Evolutionary conservation across 2,329 filamentous ascomycete species (phyloP).

Genomic region (Diaporthe sp.): DNA sequence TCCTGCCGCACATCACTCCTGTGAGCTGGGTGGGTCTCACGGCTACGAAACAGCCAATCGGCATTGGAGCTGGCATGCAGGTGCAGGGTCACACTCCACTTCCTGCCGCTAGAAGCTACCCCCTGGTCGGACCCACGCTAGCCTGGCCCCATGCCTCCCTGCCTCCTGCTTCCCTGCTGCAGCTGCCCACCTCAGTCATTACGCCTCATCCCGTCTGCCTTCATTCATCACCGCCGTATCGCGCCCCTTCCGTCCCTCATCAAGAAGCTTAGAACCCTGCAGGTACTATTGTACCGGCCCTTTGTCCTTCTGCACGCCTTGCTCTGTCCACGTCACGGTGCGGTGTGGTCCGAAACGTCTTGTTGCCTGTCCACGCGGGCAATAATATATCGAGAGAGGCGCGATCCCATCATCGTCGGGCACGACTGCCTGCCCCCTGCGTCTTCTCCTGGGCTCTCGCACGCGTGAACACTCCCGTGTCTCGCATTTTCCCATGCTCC

Average conservation of each 20-base stretch:
- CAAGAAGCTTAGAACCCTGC: background rate
- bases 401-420: conserved; percentile 17
- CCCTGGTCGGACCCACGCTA: conserved; percentile 14
- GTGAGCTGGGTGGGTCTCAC: background rate
- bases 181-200: conserved; percentile 18
- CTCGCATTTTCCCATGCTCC: conserved; percentile 1
- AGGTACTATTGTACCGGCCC: background rate
- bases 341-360: conserved; percentile 6
- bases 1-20: background rate
- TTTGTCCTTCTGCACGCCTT: background rate
- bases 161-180: conserved; percentile 16
- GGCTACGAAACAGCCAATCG: background rate
- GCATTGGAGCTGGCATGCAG: background rate
- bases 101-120: conserved; percentile 7
- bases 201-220: conserved; percentile 22
- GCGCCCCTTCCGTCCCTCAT: conserved; percentile 5
- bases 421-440: conserved; percentile 11
- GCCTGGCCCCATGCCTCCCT: background rate
- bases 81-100: conserved; percentile 2
- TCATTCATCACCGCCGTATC: conserved; percentile 24
- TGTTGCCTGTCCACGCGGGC: background rate
- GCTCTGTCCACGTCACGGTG: conserved; percentile 14
- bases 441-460: background rate
- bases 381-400: background rate
- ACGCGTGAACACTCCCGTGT: conserved; percentile 12